Base-by-base conservation (phyloP, 441 rosid species). In the Pelargonium citronellum region DNA sequence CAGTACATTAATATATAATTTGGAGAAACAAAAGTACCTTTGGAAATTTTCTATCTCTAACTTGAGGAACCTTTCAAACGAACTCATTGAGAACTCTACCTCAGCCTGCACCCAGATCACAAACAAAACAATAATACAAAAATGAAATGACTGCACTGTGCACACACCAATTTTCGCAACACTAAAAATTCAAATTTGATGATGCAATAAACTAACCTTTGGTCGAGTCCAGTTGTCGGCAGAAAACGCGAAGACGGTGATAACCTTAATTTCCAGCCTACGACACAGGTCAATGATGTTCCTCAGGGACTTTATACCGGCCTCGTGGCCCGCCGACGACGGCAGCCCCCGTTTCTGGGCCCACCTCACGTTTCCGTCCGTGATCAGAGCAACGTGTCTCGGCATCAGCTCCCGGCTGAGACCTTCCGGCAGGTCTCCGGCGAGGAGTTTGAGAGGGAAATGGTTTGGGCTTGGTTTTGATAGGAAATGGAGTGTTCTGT, bases 281-380 rank as follows among this genome's bases (percentile, higher is more conserved):
- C 83, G 71, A 9, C 84, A 80, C 69, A 83, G 78, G 65, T 76
- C 78, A 72, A 83, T 75, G 67, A 86, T 78, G 80, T 79, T 74
- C 77, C 75, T 82, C 47, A 88, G 46, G 44, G 90, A 86, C 73
- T 71, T 72, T 5, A 85, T 86, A 2, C 92, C 87, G 0, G 89
- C 92, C 79, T 78, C 83, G 60, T 87, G 88, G 24, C 92, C 92
- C 0, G 79, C 82, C 57, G 80, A 60, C 41, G 86, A 34, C 69
- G 78, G 87, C 62, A 86, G 74, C 51, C 88, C 90, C 27, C 73
- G 71, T 62, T 77, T 81, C 51, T 77, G 78, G n/a, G 89, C 87
- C 87, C 89, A 87, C 77, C 95, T 72, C 6, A 79, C 91, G 66
- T 88, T 92, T 2, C 97, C 96, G 57, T 88, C 97, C 96, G 88